Base-by-base conservation (phyloP, 1,139 yeast genomes). In the Scheffersomyces quercinus region DNA sequence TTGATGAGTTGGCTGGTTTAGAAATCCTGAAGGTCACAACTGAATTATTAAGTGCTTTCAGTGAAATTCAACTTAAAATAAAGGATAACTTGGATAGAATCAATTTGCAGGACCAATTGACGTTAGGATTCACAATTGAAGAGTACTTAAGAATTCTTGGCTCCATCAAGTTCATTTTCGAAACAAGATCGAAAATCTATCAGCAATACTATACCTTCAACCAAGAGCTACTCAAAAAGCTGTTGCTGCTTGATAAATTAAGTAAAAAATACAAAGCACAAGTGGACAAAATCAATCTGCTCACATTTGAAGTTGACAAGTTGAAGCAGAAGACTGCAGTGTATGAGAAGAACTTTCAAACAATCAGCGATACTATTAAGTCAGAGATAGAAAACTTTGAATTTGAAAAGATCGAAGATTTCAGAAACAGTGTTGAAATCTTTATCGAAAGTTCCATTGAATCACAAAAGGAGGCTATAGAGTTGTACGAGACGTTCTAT, bases 381-480 rank as follows among this genome's bases (percentile, higher is more conserved):
- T 62, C 64, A 34, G 97, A 93, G 58, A 67, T 93, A 39, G 79
- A 77, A 16, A 67, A 61, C 30, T 88, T 91, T 60, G 96, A 89
- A 59, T 70, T 73, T 38, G 95, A 85, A 44, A 88, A 85, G 57
- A 79, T 90, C 39, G 83, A 80, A 39, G 99, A 93, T 58, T 90
- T 95, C 65, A 79, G 97, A 58, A 88, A 88, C 58, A 81, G 91
- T 50, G 89, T 93, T 46, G 99, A 93, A 65, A 84, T 91, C 16
- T 91, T 83, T 56, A 77, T 95, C 58, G 99, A 95, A 64, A 82
- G 95, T 46, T 82, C 95, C 20, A 88, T 91, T 40, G 99, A 93
- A 65, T 79, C 93, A 13, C 99, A 93, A 63, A 95, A 93, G 68
- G 97, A 90, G 62, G 83, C 93, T 29, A 93, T 93, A 53, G 99